Base-by-base conservation (phyloP, 176 grass and related monocot species). In the Musa acuminata region DNA sequence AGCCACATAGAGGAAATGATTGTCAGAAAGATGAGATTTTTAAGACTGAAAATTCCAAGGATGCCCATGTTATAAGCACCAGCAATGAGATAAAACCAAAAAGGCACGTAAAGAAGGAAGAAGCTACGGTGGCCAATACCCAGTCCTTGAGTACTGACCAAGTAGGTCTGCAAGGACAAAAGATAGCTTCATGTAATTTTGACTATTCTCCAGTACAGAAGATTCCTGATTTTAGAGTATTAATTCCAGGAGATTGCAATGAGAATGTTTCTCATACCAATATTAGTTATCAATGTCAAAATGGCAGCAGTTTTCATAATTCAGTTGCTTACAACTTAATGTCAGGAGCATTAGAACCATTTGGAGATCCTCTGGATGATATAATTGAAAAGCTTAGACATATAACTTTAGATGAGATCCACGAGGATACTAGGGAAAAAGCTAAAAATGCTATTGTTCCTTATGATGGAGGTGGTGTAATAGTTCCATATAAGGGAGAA, bases 311-410 rank as follows among this genome's bases (percentile, higher is more conserved):
- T 13, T 53, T 22, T 73, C 9, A 12, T n/a, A 26, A 53, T 22
- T 54, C 71, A 54, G 9, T 8, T 26, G 22, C 16, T 78, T 23
- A 14, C 64, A 68, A 20, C 9, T 10, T 67, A 21, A 57, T 76
- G 68, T 23, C 67, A 72, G 65, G 81, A 85, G 74, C 23, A 73
- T 27, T 81, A 63, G 51, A 51, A 77, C 51, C 55, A 74, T 78
- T 57, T 29, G 72, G 75, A 49, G 78, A 89, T 83, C 76, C 55
- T 81, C 57, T 89, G 29, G 80, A 92, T 71, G 74, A 53, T 25
- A 82, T 87, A 74, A 85, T 85, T 82, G 67, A 89, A 80, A 89
- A 84, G 75, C 77, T 96, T 62, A 85, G 59, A 11, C 50, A 79
- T 43, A 77, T 96, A 76, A 76, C 77, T 78, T 89, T 87, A 87